A percentile compares a stretch with the other conserved stretches of the same genome.
Evolutionary conservation across 805 yeast genomes (phyloP).

Genomic region (Pichia occidentalis): DNA sequence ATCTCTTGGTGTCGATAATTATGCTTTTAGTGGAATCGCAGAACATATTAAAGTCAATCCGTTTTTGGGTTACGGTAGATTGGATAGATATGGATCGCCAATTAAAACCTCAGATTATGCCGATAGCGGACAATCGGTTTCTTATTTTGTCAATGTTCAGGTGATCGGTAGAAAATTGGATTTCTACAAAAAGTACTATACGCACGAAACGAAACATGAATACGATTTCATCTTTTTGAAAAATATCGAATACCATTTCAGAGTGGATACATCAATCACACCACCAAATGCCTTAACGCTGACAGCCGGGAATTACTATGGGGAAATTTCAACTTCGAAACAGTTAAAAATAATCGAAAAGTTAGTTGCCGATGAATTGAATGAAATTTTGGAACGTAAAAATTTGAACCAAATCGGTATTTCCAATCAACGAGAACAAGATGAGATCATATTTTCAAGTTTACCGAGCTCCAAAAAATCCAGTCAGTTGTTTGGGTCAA

Average conservation of each 20-base stretch:
- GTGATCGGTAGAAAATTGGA: constrained; percentile 41
- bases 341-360: constrained; percentile 15
- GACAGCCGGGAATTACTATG: constrained; percentile 5
- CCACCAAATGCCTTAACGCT: constrained; percentile 7
- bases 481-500: not conserved
- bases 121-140: constrained; percentile 35
- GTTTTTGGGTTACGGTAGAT: constrained; percentile 50
- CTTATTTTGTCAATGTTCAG: constrained; percentile 49
- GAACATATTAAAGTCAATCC: constrained; percentile 26
- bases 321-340: constrained; percentile 9
- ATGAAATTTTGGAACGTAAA: constrained; percentile 12
- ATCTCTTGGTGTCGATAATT: constrained; percentile 32
- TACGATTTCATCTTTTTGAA: constrained; percentile 22
- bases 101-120: constrained; percentile 42
- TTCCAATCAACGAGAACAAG: constrained; percentile 10
- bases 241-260: constrained; percentile 17
- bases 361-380: constrained; percentile 11
- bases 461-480: constrained; percentile 3
- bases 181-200: constrained; percentile 20
- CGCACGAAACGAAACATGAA: constrained; percentile 16
- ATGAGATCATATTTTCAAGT: constrained; percentile 14
- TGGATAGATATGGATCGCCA: constrained; percentile 44
- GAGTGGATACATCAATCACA: constrained; percentile 16
- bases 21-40: constrained; percentile 21
- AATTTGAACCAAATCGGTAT: constrained; percentile 9